These are phyloP conservation scores for Dactylellina cionopaga DNA, from an alignment of 2,329 filamentous ascomycete genomes.

Conservation along the genomic window DNA sequence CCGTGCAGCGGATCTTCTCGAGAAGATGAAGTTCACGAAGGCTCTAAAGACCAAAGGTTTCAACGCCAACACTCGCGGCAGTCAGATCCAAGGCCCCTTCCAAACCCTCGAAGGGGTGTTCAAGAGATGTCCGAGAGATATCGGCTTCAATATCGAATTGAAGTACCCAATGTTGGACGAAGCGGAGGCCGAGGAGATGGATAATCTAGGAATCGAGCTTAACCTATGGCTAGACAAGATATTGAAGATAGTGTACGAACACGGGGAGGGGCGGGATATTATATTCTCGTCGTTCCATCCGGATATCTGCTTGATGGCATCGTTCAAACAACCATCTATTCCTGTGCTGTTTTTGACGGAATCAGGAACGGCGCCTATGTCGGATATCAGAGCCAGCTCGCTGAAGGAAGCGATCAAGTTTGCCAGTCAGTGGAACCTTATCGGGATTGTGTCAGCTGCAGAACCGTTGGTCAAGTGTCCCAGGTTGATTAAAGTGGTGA, in stretches of 20 bases:
- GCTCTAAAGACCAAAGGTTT: slow-evolving; percentile 92
- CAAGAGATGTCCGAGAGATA: slow-evolving; percentile 78
- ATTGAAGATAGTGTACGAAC: slow-evolving; percentile 86
- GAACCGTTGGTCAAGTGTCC: slow-evolving; percentile 90
- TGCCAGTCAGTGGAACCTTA: slow-evolving; percentile 90
- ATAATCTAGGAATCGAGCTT: slow-evolving; percentile 92
- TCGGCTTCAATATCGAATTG: slow-evolving; percentile 98
- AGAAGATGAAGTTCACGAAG: slow-evolving; percentile 95
- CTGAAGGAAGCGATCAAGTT: slow-evolving; percentile 96
- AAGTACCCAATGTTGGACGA: slow-evolving; percentile 99
- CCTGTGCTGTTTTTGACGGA: slow-evolving; percentile 95
- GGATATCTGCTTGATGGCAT: slow-evolving; percentile 91
- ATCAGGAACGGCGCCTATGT: slow-evolving; percentile 80
- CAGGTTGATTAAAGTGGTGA: slow-evolving; percentile 81
- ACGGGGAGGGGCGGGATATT: slow-evolving; percentile 83
- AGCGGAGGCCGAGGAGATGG: slow-evolving; percentile 94
- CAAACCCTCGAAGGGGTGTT: slow-evolving; percentile 95
- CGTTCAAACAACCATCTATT: slow-evolving; percentile 87
- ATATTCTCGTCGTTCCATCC: slow-evolving; percentile 98
- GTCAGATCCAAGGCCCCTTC: slow-evolving; percentile 95
- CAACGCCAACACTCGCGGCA: slow-evolving; percentile 93
- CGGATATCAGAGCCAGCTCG: slow-evolving; percentile 88
- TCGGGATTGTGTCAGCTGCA: slow-evolving; percentile 89
- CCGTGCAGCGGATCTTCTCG: slow-evolving; percentile 68
- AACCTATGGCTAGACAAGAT: slow-evolving; percentile 97